phyloP scores from a whole-genome alignment of 148 eudicot species.

The Linanthus parryae region DNA sequence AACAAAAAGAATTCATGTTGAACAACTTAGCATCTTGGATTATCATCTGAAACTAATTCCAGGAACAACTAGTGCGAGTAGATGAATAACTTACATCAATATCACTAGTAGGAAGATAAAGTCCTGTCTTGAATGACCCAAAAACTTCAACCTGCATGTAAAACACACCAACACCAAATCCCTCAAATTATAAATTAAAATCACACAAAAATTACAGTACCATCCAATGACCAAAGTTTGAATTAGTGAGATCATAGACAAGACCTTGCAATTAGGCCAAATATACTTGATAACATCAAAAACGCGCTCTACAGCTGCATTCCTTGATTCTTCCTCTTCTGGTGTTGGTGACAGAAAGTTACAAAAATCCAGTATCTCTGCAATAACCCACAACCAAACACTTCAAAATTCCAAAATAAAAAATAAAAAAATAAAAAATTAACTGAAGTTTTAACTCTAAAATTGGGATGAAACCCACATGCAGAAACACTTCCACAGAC shows the following conservation, averaged over 20 bases:
- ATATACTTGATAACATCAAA: slow-evolving; percentile 75
- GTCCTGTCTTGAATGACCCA: slow-evolving; percentile 95
- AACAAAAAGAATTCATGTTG: too few species aligned
- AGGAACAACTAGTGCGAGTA: too few species aligned
- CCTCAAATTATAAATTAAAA: too few species aligned
- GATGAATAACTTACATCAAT: slow-evolving; percentile 95
- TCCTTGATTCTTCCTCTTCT: slow-evolving; percentile 69
- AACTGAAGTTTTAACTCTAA: not conserved
- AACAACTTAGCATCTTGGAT: too few species aligned
- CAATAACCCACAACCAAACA: slow-evolving; percentile 6
- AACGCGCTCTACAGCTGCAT: slow-evolving; percentile 64
- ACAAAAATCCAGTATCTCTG: slow-evolving; percentile 96
- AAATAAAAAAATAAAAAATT: not conserved
- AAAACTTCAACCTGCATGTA: slow-evolving; percentile 83
- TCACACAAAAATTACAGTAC: too few species aligned
- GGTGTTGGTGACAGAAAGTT: slow-evolving; percentile 88
- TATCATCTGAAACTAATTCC: too few species aligned
- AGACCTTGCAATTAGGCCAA: slow-evolving; percentile 87
- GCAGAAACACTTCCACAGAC: too few species aligned
- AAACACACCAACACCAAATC: not conserved
- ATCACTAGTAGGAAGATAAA: slow-evolving; percentile 93
- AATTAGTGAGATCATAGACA: slow-evolving; percentile 1
- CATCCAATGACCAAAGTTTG: too few species aligned
- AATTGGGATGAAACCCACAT: not conserved
- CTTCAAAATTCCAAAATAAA: not conserved